Conservation (phyloP, 495 filamentous ascomycete genomes). For the Geopyxis carbonaria region DNA sequence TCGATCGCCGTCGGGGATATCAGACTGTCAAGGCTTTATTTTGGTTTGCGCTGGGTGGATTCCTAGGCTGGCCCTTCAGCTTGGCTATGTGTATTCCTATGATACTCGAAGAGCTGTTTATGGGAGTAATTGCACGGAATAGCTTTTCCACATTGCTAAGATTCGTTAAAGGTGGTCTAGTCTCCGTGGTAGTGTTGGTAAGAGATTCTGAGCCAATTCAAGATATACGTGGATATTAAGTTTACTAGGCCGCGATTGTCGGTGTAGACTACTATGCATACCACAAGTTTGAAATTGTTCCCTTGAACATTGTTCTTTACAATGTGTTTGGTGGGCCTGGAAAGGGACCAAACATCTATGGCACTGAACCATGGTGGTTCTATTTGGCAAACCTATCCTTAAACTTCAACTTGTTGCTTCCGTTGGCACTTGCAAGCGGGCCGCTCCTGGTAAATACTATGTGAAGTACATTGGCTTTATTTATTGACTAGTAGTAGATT, state of each 20-base stretch:
- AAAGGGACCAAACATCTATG: slow-evolving; percentile 81
- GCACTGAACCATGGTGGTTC: slow-evolving; percentile 92
- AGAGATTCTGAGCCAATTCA: slow-evolving; percentile 22
- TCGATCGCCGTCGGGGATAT: slow-evolving; percentile 61
- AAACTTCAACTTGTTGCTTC: slow-evolving; percentile 92
- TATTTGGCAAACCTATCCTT: slow-evolving; percentile 81
- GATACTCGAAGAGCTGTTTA: slow-evolving; percentile 53
- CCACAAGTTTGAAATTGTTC: slow-evolving; percentile 54
- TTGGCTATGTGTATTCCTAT: slow-evolving; percentile 69
- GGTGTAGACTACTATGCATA: slow-evolving; percentile 68
- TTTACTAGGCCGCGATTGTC: slow-evolving; percentile 33
- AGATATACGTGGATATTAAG: slow-evolving; percentile 8
- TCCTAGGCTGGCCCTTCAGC: slow-evolving; percentile 92
- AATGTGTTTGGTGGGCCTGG: slow-evolving; percentile 71
- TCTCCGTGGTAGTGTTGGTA: slow-evolving; percentile 54
- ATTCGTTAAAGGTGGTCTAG: slow-evolving; percentile 47
- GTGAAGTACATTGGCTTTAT: too few relatives aligned
- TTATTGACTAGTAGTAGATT: slow-evolving; percentile 1
- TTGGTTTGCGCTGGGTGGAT: slow-evolving; percentile 80
- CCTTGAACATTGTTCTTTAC: slow-evolving; percentile 88
- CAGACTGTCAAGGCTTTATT: slow-evolving; percentile 68
- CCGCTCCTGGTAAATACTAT: slow-evolving; percentile 1
- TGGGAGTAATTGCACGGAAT: slow-evolving; percentile 42
- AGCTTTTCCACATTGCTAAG: slow-evolving; percentile 39
- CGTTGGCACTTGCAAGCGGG: slow-evolving; percentile 57